These are phyloP conservation scores for Sporisorium reilianum DNA, from an alignment of 1,284 basidiomycete species.

Conservation along the genomic window DNA sequence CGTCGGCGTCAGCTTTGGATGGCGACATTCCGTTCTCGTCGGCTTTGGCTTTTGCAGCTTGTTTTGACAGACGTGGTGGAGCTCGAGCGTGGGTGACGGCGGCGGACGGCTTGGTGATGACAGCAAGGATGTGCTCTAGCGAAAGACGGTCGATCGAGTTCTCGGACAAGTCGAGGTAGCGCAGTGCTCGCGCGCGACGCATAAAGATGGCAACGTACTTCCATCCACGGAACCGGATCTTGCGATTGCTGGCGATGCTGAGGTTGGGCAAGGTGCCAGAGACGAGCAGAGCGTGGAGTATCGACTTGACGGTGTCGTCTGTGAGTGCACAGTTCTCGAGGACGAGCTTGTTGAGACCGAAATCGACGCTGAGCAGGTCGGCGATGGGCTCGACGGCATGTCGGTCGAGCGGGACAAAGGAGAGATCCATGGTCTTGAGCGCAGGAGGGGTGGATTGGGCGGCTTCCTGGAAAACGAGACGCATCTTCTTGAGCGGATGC, in stretches of 20 bases:
- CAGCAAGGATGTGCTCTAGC: slow-evolving; percentile 83
- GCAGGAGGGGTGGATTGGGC: slow-evolving; percentile 44
- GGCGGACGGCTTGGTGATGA: slow-evolving; percentile 67
- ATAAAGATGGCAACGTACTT: slow-evolving; percentile 84
- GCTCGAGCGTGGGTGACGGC: slow-evolving; percentile 15
- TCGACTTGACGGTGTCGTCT: slow-evolving; percentile 80
- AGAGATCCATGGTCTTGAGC: slow-evolving; percentile 61
- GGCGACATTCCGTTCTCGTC: neutral
- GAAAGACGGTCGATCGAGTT: slow-evolving; percentile 80
- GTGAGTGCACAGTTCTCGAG: slow-evolving; percentile 65
- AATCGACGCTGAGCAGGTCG: slow-evolving; percentile 65
- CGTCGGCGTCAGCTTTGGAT: slow-evolving; percentile 2
- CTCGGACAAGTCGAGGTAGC: slow-evolving; percentile 89
- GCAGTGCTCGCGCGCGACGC: slow-evolving; percentile 79
- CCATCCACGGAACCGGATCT: slow-evolving; percentile 83
- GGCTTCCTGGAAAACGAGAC: slow-evolving; percentile 60
- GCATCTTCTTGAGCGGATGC: slow-evolving; percentile 64
- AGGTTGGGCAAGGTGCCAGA: slow-evolving; percentile 84
- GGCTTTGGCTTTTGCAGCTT: slow-evolving; percentile 9
- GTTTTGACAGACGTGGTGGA: slow-evolving; percentile 8
- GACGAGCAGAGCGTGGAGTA: slow-evolving; percentile 89
- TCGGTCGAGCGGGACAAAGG: slow-evolving; percentile 56
- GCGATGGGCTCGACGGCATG: slow-evolving; percentile 61
- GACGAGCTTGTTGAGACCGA: slow-evolving; percentile 62
- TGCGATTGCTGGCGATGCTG: slow-evolving; percentile 86